Evolutionary conservation across 2,329 filamentous ascomycete species (phyloP).

Genomic region (Didymosphaeria variabile): DNA sequence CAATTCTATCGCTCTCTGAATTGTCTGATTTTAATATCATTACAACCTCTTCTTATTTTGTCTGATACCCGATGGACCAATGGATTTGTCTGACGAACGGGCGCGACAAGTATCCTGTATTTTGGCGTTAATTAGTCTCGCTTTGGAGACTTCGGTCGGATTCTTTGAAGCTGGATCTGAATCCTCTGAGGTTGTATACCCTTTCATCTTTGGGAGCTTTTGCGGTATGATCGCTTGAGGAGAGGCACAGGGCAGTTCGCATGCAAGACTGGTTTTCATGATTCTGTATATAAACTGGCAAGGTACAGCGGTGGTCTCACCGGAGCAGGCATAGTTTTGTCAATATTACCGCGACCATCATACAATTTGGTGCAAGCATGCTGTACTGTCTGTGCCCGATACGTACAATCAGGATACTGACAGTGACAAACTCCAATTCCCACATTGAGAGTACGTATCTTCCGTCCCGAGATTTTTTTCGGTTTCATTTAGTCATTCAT

Average conservation of each 20-base stretch:
- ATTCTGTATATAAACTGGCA: conserved; percentile 33
- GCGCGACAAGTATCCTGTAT: conserved; percentile 20
- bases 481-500: not conserved
- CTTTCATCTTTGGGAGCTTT: conserved; percentile 35
- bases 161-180: conserved; percentile 27
- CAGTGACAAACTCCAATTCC: no score
- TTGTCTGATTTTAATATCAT: conserved; percentile 11
- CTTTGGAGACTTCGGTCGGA: conserved; percentile 2
- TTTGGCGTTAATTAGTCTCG: conserved; percentile 28
- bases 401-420: no score
- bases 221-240: conserved; percentile 23
- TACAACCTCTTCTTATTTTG: conserved; percentile 8
- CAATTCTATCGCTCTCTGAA: conserved; percentile 13
- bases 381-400: not conserved
- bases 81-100: conserved; percentile 7
- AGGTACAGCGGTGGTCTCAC: conserved; percentile 1
- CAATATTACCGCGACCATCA: conserved; percentile 14
- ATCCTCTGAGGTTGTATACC: conserved; percentile 46
- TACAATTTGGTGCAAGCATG: not conserved
- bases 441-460: no score
- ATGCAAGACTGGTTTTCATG: conserved; percentile 28
- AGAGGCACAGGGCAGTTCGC: conserved; percentile 16
- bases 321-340: conserved; percentile 20
- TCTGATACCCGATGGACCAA: conserved; percentile 9
- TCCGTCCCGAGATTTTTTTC: not conserved